These are phyloP conservation scores for Boletellus deceptivus DNA, from an alignment of 1,284 basidiomycete species.

Conservation along the genomic window DNA sequence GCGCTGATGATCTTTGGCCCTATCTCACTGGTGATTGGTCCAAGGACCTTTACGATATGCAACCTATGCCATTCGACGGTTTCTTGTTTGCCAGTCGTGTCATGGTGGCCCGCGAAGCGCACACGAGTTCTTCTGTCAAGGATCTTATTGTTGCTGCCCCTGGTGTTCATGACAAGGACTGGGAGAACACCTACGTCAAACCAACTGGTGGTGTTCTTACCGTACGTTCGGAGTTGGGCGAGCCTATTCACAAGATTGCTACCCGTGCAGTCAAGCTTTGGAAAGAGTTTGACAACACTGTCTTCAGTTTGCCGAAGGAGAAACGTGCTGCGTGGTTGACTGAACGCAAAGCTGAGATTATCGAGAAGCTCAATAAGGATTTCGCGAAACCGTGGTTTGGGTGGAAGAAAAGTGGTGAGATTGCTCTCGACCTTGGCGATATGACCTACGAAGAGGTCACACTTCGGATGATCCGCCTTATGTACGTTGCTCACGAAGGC, in stretches of 20 bases:
- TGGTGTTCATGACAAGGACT: constrained; percentile 89
- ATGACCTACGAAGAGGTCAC: constrained; percentile 99
- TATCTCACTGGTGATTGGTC: constrained; percentile 98
- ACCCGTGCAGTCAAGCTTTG: constrained; percentile 95
- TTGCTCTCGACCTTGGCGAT: constrained; percentile 85
- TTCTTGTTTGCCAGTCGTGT: constrained; percentile 95
- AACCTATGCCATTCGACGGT: constrained; percentile 99
- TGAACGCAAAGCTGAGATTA: constrained; percentile 87
- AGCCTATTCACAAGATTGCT: constrained; percentile 99
- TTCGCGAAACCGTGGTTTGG: constrained; percentile 98
- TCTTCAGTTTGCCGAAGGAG: constrained; percentile 94
- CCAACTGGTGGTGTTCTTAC: constrained; percentile 96
- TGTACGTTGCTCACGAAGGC: constrained; percentile 89
- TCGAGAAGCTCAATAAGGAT: constrained; percentile 90
- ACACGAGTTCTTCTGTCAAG: constrained; percentile 93
- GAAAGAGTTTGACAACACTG: constrained; percentile 97
- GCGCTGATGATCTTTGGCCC: constrained; percentile 94
- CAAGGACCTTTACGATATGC: constrained; percentile 72
- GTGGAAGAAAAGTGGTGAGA: constrained; percentile 86
- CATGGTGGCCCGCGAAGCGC: constrained; percentile 98
- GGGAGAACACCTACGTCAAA: constrained; percentile 95
- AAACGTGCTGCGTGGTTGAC: constrained; percentile 89
- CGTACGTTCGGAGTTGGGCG: constrained; percentile 96
- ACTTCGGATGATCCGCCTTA: constrained; percentile 86
- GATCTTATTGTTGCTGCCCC: constrained; percentile 92